A percentile compares a stretch with the other conserved stretches of the same genome.
Evolutionary conservation across 768 basidiomycete genomes (phyloP).

Genomic region (Boletus patriciae): DNA sequence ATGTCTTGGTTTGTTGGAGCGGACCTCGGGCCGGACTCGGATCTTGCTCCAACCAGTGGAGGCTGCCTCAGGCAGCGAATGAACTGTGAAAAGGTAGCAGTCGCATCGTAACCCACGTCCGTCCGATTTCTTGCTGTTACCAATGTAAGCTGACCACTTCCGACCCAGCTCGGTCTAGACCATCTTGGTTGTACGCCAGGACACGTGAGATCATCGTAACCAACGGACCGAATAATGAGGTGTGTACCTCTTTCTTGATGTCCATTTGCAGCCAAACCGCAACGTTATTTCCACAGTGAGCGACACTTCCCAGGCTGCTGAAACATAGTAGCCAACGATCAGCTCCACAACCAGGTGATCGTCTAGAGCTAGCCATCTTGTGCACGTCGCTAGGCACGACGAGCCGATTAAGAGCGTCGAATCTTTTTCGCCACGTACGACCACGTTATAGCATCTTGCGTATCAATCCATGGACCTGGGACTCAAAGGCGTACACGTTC

Average conservation of each 20-base stretch:
- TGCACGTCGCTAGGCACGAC: conserved; percentile 2
- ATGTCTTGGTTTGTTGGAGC: no score
- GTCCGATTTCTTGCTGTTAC: no score
- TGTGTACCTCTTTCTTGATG: neutral
- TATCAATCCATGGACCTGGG: conserved; percentile 50
- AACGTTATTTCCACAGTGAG: neutral
- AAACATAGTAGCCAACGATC: conserved; percentile 8
- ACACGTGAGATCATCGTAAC: neutral
- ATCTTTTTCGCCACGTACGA: neutral
- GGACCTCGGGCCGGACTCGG: no score
- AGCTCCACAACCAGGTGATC: neutral
- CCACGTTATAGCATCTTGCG: neutral
- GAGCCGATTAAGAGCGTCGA: neutral
- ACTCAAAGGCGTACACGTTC: conserved; percentile 60
- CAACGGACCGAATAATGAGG: neutral
- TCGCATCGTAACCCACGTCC: no score
- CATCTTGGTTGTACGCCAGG: no score
- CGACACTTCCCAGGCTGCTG: conserved; percentile 15
- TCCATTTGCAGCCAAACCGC: neutral
- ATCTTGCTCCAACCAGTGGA: conserved; percentile 4
- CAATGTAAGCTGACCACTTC: neutral
- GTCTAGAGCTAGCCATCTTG: conserved; percentile 5
- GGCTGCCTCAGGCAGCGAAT: no score
- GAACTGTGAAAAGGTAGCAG: no score
- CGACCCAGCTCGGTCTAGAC: no score